Evolutionary conservation across 306 rosid species (phyloP).

Genomic region (Cucurbita ficifolia): DNA sequence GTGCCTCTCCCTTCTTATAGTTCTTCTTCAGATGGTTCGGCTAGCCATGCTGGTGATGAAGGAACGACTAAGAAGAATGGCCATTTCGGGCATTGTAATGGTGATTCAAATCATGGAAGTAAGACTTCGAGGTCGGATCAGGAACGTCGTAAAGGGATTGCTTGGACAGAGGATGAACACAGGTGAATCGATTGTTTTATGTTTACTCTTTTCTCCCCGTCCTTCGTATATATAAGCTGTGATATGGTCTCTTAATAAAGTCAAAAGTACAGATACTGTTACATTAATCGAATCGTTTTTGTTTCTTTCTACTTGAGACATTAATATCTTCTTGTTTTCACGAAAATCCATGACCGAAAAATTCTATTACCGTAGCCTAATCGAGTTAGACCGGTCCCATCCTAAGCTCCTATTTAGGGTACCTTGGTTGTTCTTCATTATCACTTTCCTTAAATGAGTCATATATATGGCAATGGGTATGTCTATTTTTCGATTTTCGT

Average conservation of each 20-base stretch:
- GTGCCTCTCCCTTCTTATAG: conserved; percentile 73
- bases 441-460: neutral
- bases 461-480: too few relatives aligned
- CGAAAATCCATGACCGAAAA: neutral
- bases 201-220: conserved; percentile 1
- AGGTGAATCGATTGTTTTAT: conserved; percentile 31
- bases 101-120: conserved; percentile 66
- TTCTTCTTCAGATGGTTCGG: conserved; percentile 63
- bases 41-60: conserved; percentile 66
- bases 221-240: neutral
- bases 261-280: neutral
- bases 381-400: neutral
- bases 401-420: neutral
- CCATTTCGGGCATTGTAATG: conserved; percentile 22
- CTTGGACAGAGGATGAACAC: conserved; percentile 99
- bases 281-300: neutral
- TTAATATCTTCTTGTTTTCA: neutral
- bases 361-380: neutral
- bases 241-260: neutral
- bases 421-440: neutral
- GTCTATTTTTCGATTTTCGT: too few relatives aligned
- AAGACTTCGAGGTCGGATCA: conserved; percentile 81
- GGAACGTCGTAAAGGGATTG: conserved; percentile 94
- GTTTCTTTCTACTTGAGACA: neutral
- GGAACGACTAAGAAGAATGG: conserved; percentile 57